Percentiles rank a stretch among this genome's conserved stretches.
Evolutionary conservation across 2,329 filamentous ascomycete species (phyloP).

Genomic region (Dothideomycetidae sp.): DNA sequence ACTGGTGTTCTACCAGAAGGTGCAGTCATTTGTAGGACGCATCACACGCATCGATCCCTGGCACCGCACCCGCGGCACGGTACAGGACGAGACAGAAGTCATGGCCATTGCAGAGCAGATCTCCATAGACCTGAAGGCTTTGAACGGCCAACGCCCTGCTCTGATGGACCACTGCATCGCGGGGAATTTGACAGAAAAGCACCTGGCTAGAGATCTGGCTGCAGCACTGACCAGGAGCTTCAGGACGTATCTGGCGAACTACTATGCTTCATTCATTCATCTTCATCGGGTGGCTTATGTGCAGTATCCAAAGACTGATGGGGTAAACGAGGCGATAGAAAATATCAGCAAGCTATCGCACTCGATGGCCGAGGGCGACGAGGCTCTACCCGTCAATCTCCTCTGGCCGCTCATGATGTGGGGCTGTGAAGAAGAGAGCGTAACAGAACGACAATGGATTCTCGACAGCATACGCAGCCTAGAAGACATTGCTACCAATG

Average conservation of each 20-base stretch:
- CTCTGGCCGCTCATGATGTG: conserved; percentile 45
- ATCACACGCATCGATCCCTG: conserved; percentile 44
- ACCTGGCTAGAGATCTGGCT: conserved; percentile 36
- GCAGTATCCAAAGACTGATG: conserved; percentile 37
- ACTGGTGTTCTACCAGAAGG: conserved; percentile 43
- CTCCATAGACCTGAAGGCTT: conserved; percentile 33
- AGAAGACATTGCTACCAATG: conserved; percentile 27
- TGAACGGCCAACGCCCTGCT: conserved; percentile 38
- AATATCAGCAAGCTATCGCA: conserved; percentile 36
- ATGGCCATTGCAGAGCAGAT: conserved; percentile 41
- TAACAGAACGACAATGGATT: conserved; percentile 37
- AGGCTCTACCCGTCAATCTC: conserved; percentile 41
- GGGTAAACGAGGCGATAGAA: conserved; percentile 34
- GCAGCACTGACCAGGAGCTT: conserved; percentile 40
- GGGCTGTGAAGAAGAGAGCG: conserved; percentile 40
- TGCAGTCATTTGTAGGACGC: conserved; percentile 43
- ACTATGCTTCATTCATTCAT: conserved; percentile 42
- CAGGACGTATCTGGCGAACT: conserved; percentile 42
- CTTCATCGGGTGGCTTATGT: conserved; percentile 45
- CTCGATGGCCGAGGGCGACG: conserved; percentile 31
- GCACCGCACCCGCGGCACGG: conserved; percentile 41
- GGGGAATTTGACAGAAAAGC: conserved; percentile 35
- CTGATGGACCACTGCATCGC: conserved; percentile 44
- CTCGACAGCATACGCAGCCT: conserved; percentile 32
- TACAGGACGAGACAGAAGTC: conserved; percentile 44